Conservation (phyloP, 2,329 filamentous ascomycete species). For the Alternaria triticina region DNA sequence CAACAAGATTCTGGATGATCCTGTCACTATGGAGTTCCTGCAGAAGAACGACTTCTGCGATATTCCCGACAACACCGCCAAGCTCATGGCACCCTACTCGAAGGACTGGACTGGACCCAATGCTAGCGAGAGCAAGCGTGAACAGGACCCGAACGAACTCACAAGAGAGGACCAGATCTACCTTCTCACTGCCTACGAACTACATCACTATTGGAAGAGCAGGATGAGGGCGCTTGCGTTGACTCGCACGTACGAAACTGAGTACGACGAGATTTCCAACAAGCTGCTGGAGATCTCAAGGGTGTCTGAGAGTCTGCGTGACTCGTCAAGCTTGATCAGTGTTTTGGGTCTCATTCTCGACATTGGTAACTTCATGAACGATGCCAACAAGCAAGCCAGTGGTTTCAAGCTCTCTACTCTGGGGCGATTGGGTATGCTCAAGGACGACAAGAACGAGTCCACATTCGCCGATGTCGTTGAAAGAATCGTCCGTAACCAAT, state of each 20-base stretch:
- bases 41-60: constrained; percentile 92
- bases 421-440: constrained; percentile 92
- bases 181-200: constrained; percentile 87
- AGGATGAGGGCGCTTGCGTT: constrained; percentile 89
- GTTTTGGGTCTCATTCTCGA: constrained; percentile 94
- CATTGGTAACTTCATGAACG: constrained; percentile 99
- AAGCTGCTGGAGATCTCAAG: constrained; percentile 86
- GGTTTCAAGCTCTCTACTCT: constrained; percentile 98
- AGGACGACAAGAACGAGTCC: constrained; percentile 98
- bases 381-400: constrained; percentile 95
- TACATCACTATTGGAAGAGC: constrained; percentile 98
- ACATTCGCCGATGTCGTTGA: constrained; percentile 96
- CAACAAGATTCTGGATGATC: constrained; percentile 83
- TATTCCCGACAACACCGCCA: constrained; percentile 86
- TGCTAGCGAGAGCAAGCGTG: constrained; percentile 76
- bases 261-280: constrained; percentile 88
- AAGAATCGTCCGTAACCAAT: constrained; percentile 94
- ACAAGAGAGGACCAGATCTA: constrained; percentile 96
- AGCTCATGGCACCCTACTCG: constrained; percentile 92
- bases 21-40: constrained; percentile 94
- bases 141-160: constrained; percentile 85
- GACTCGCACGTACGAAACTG: constrained; percentile 80
- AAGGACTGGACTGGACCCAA: constrained; percentile 95
- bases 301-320: constrained; percentile 87
- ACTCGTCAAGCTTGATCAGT: constrained; percentile 93